A percentile compares a stretch with the other conserved stretches of the same genome.
phyloP scores from a whole-genome alignment of 2,329 filamentous ascomycete species.

The Hirsutella rhossiliensis region DNA sequence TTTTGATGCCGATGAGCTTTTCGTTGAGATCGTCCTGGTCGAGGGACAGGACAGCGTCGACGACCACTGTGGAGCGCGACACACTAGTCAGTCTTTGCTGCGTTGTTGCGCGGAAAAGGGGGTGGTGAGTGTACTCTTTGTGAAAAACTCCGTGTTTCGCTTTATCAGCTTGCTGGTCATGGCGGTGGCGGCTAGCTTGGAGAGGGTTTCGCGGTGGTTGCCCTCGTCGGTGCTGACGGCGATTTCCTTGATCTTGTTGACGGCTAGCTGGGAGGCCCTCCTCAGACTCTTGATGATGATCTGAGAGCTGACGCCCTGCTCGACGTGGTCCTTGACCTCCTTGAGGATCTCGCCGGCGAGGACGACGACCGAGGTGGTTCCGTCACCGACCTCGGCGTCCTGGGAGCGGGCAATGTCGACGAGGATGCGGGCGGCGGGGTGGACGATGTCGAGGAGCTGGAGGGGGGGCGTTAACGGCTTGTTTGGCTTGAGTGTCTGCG shows the following conservation, averaged over 20 bases:
- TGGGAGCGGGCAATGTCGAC: conserved; percentile 97
- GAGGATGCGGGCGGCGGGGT: conserved; percentile 92
- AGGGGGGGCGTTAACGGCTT: not conserved
- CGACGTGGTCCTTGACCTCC: conserved; percentile 90
- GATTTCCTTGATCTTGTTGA: conserved; percentile 99
- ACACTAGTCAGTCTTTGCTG: not conserved
- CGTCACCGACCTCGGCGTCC: conserved; percentile 97
- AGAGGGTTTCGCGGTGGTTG: conserved; percentile 76
- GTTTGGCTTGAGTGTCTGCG: conserved; percentile 1
- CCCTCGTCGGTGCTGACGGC: conserved; percentile 72
- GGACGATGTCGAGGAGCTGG: conserved; percentile 92
- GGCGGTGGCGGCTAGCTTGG: conserved; percentile 83
- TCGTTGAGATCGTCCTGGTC: conserved; percentile 97
- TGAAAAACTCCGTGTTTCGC: conserved; percentile 93
- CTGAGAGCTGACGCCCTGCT: conserved; percentile 94
- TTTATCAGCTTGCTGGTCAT: conserved; percentile 99
- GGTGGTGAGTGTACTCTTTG: conserved; percentile 55
- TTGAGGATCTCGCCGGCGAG: conserved; percentile 96
- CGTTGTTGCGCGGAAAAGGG: not conserved
- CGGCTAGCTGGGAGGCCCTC: conserved; percentile 76
- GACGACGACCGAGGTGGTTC: conserved; percentile 94
- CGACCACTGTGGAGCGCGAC: conserved; percentile 58
- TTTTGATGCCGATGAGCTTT: conserved; percentile 96
- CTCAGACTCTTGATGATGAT: conserved; percentile 94
- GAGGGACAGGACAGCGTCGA: conserved; percentile 87